phyloP scores from a whole-genome alignment of 2,329 filamentous ascomycete species.

The Blumeria graminis region DNA sequence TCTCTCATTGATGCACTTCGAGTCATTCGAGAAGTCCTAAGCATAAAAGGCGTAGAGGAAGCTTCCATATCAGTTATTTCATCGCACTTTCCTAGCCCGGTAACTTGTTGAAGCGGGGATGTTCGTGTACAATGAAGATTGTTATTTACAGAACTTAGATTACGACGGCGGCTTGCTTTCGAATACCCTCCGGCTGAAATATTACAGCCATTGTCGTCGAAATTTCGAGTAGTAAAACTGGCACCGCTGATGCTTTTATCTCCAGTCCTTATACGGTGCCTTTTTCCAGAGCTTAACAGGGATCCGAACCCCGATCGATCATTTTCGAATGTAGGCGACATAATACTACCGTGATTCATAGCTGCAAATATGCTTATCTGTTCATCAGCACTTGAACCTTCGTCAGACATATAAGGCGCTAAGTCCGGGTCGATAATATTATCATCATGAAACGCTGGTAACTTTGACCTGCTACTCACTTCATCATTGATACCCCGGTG shows the following conservation, averaged over 20 bases:
- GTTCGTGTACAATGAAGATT: conserved; percentile 37
- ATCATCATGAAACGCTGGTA: conserved; percentile 91
- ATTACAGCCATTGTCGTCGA: conserved; percentile 36
- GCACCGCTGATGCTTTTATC: conserved; percentile 54
- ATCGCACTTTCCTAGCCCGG: conserved; percentile 16
- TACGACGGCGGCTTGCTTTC: conserved; percentile 46
- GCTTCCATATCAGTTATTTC: conserved; percentile 11
- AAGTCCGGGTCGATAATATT: conserved; percentile 96
- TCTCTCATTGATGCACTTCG: conserved; percentile 67
- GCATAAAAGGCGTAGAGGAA: conserved; percentile 6
- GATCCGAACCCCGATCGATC: conserved; percentile 50
- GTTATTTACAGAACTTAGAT: conserved; percentile 62
- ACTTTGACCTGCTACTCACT: conserved; percentile 33
- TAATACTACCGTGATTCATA: conserved; percentile 39
- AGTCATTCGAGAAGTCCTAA: conserved; percentile 25
- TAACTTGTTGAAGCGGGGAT: conserved; percentile 39
- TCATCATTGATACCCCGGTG: conserved; percentile 52
- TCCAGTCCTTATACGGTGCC: conserved; percentile 43
- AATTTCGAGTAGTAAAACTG: conserved; percentile 38
- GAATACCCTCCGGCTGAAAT: conserved; percentile 32
- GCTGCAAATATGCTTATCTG: conserved; percentile 67
- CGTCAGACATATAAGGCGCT: conserved; percentile 85
- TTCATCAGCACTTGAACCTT: conserved; percentile 78
- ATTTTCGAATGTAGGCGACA: conserved; percentile 42
- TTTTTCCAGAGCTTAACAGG: conserved; percentile 47